These are phyloP conservation scores for Phytomonas sp. DNA, from an alignment of 208 protist species.

Conservation along the genomic window DNA sequence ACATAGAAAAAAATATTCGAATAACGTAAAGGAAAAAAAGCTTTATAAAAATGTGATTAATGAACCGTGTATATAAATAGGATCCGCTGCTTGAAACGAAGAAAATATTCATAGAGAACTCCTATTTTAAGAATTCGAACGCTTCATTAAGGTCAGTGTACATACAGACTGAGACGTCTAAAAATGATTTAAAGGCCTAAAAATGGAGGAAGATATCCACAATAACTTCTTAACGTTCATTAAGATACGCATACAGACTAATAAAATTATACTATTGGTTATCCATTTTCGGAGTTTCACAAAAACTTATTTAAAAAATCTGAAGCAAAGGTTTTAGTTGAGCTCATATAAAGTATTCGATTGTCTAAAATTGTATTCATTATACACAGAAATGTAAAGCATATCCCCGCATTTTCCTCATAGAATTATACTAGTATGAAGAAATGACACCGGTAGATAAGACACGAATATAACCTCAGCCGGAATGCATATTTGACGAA, in stretches of 20 bases:
- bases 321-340: slow-evolving; percentile 1
- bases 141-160: neutral
- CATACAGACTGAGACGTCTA: neutral
- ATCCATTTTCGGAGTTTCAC: neutral
- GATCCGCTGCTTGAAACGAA: slow-evolving; percentile 1
- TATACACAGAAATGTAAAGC: neutral
- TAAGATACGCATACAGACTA: neutral
- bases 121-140: slow-evolving; percentile 1
- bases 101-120: slow-evolving; percentile 10
- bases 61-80: neutral
- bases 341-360: neutral
- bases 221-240: neutral
- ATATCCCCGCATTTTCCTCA: neutral
- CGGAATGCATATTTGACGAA: neutral
- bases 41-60: neutral
- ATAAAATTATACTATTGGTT: neutral
- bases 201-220: slow-evolving; percentile 1
- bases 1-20: no score
- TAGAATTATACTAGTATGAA: neutral
- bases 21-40: neutral
- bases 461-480: neutral
- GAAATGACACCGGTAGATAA: neutral
- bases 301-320: neutral
- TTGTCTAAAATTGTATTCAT: slow-evolving; percentile 1
- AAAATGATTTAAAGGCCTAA: neutral